Percentiles rank a stretch among this genome's conserved stretches.
Evolutionary conservation across 2,329 filamentous ascomycete species (phyloP).

Genomic region (Aspergillus brunneoviolaceus): DNA sequence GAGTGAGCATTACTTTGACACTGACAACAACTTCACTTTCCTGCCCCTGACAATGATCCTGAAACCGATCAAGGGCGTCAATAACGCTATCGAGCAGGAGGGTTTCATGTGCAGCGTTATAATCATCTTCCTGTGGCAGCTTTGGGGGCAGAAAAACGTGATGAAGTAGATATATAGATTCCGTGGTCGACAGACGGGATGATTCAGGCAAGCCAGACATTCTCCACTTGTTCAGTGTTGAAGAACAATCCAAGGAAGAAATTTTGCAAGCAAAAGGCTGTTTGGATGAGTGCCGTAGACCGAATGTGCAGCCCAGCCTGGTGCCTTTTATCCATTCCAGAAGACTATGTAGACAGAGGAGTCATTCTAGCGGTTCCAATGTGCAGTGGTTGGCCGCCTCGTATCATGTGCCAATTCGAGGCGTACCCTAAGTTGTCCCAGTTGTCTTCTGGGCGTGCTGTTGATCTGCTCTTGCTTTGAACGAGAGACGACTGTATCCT

Average conservation of each 20-base stretch:
- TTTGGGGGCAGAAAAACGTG: slow-evolving; percentile 53
- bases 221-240: neutral
- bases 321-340: slow-evolving; percentile 5
- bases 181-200: neutral
- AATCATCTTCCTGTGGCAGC: slow-evolving; percentile 44
- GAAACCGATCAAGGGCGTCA: slow-evolving; percentile 23
- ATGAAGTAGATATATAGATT: slow-evolving; percentile 39
- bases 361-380: slow-evolving; percentile 3
- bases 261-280: neutral
- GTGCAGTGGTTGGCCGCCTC: neutral
- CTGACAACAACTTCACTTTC: slow-evolving; percentile 6
- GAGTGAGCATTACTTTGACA: slow-evolving; percentile 16
- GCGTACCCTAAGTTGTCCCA: neutral
- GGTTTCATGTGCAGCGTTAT: slow-evolving; percentile 27
- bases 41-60: slow-evolving; percentile 3
- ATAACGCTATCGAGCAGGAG: slow-evolving; percentile 20
- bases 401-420: slow-evolving; percentile 1
- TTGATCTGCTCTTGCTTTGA: slow-evolving; percentile 3
- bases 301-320: neutral
- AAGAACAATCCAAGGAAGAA: neutral
- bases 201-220: neutral
- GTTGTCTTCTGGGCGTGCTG: neutral
- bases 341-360: neutral
- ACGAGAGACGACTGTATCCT: neutral
- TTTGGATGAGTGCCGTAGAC: neutral